Evolutionary conservation across 768 basidiomycete species (phyloP).

Genomic region (Suillus ampliporus): DNA sequence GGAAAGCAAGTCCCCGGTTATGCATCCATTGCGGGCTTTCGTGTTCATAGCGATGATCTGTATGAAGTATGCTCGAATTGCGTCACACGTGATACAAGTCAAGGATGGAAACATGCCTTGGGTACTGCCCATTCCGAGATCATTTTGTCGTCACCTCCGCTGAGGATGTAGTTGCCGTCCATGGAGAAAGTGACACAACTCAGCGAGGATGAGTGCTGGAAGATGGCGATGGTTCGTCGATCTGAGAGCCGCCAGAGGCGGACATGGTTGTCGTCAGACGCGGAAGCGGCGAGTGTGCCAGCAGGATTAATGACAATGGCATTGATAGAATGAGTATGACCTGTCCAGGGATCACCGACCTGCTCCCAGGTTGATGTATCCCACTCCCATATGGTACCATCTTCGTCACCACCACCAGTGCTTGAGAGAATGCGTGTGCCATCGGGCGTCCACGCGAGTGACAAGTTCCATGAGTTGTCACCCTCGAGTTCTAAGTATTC

Average conservation of each 20-base stretch:
- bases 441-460: neutral
- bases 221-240: neutral
- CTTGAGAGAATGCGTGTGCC: slow-evolving; percentile 1
- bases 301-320: neutral
- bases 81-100: neutral
- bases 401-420: fast-evolving
- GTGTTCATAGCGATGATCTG: neutral
- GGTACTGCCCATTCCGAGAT: neutral
- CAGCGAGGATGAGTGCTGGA: neutral
- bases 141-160: neutral
- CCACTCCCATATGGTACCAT: neutral
- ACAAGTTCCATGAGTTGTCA: neutral
- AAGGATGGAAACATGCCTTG: neutral
- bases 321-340: fast-evolving
- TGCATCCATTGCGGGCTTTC: neutral
- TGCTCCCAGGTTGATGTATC: neutral
- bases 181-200: neutral
- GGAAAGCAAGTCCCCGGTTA: neutral
- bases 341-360: neutral
- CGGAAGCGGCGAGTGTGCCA: neutral
- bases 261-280: neutral
- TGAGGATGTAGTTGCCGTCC: neutral
- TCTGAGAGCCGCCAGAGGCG: neutral
- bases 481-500: neutral
- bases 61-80: neutral